phyloP scores from a whole-genome alignment of 116 monocot species.

The Zostera marina region DNA sequence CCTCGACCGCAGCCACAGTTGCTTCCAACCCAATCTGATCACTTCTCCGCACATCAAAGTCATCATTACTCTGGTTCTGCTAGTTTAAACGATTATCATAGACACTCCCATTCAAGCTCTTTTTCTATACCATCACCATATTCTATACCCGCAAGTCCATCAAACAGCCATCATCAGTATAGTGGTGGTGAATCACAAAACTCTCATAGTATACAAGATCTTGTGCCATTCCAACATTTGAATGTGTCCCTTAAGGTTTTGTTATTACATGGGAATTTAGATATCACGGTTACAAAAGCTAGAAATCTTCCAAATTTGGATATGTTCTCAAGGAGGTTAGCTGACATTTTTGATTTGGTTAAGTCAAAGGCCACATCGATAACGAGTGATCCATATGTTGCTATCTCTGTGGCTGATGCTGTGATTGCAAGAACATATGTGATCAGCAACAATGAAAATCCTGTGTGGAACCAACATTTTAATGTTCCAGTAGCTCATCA shows the following conservation, averaged over 20 bases:
- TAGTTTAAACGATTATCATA: slow-evolving; percentile 1
- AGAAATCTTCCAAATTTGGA: slow-evolving; percentile 75
- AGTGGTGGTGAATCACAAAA: slow-evolving; percentile 8
- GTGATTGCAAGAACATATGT: slow-evolving; percentile 71
- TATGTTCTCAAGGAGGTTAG: slow-evolving; percentile 63
- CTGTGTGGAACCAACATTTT: slow-evolving; percentile 81
- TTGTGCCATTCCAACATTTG: slow-evolving; percentile 12
- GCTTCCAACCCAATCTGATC: neutral
- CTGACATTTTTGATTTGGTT: slow-evolving; percentile 34
- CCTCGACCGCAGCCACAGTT: neutral
- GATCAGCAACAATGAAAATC: slow-evolving; percentile 70
- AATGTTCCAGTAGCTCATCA: slow-evolving; percentile 66
- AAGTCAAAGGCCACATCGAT: slow-evolving; percentile 23
- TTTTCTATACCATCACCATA: neutral
- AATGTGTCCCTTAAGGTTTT: slow-evolving; percentile 5
- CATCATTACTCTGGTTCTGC: neutral
- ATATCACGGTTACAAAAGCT: slow-evolving; percentile 54
- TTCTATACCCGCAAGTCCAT: slow-evolving; percentile 1
- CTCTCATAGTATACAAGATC: slow-evolving; percentile 2
- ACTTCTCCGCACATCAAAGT: neutral
- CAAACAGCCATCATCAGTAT: slow-evolving; percentile 10
- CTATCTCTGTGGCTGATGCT: slow-evolving; percentile 33
- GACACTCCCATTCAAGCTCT: neutral
- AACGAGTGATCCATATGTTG: slow-evolving; percentile 86
- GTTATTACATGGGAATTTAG: slow-evolving; percentile 73